These are phyloP conservation scores for Paraphoma sp. DNA, from an alignment of 2,329 filamentous ascomycete species.

Conservation along the genomic window DNA sequence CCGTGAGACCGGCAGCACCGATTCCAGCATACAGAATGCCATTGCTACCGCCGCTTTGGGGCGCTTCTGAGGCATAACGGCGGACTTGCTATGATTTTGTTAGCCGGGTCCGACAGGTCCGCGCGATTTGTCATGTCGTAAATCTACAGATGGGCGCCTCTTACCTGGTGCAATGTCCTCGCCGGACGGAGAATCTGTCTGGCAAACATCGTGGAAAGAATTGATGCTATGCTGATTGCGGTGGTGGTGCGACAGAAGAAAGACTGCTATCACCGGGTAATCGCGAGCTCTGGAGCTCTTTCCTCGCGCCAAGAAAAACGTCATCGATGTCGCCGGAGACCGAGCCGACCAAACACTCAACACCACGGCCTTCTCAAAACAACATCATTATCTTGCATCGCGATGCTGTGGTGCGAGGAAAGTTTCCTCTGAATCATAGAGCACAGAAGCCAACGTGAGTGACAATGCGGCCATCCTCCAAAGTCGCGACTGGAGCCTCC, in stretches of 20 bases:
- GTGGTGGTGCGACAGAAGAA: slow-evolving; percentile 8
- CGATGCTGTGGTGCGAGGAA: not conserved
- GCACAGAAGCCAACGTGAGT: not conserved
- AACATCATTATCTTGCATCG: not conserved
- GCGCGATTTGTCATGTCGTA: slow-evolving; percentile 22
- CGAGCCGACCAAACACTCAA: not conserved
- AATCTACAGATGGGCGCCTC: slow-evolving; percentile 18
- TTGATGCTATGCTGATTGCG: slow-evolving; percentile 20
- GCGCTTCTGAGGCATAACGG: slow-evolving; percentile 73
- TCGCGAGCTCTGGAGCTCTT: slow-evolving; percentile 16
- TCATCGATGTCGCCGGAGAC: slow-evolving; percentile 21
- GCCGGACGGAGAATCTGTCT: slow-evolving; percentile 53
- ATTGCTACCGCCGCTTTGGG: slow-evolving; percentile 57
- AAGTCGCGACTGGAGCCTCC: no score
- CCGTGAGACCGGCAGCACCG: slow-evolving; percentile 65
- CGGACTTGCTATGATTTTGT: slow-evolving; percentile 62
- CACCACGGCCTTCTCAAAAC: slow-evolving; percentile 30
- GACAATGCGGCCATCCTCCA: no score
- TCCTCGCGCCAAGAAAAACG: slow-evolving; percentile 34
- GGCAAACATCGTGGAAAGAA: slow-evolving; percentile 51
- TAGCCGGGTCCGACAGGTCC: slow-evolving; percentile 19
- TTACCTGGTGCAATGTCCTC: slow-evolving; percentile 49
- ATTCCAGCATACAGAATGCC: slow-evolving; percentile 64
- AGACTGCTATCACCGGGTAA: slow-evolving; percentile 8
- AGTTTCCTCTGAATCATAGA: not conserved